phyloP scores from a whole-genome alignment of 2,329 filamentous ascomycete species.

The Ophiostoma ips region DNA sequence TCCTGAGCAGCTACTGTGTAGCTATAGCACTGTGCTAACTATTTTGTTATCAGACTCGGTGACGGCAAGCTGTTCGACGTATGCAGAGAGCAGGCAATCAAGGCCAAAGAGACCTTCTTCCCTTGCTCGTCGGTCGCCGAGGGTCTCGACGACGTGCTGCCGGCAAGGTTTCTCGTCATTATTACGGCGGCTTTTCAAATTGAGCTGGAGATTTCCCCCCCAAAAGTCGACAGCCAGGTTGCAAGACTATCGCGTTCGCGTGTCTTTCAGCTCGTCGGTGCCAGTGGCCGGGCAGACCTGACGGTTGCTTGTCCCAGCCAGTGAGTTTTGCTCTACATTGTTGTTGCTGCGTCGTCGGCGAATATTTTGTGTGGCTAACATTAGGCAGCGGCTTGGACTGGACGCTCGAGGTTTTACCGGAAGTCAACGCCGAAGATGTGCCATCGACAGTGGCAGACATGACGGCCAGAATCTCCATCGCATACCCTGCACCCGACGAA shows the following conservation, averaged over 20 bases:
- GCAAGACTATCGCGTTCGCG: slow-evolving; percentile 6
- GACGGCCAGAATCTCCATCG: slow-evolving; percentile 15
- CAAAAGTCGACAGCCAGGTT: background rate
- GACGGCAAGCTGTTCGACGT: slow-evolving; percentile 1
- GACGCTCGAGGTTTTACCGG: slow-evolving; percentile 21
- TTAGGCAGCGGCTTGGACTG: slow-evolving; percentile 23
- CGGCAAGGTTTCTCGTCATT: slow-evolving; percentile 10
- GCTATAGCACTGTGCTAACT: too few species aligned
- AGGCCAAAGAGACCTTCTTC: slow-evolving; percentile 3
- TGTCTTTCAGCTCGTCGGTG: slow-evolving; percentile 6
- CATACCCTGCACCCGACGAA: slow-evolving; percentile 7
- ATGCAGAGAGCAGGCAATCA: background rate
- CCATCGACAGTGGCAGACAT: slow-evolving; percentile 16
- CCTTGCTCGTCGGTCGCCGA: slow-evolving; percentile 5
- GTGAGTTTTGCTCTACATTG: slow-evolving; percentile 17
- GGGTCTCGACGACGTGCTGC: slow-evolving; percentile 7
- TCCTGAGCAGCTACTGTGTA: background rate
- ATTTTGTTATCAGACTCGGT: slow-evolving; percentile 10
- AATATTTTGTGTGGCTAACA: slow-evolving; percentile 9
- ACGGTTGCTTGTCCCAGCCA: slow-evolving; percentile 21
- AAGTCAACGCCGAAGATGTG: slow-evolving; percentile 10
- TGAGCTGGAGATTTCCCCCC: slow-evolving; percentile 12
- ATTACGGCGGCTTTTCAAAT: slow-evolving; percentile 12
- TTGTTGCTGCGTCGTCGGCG: too few species aligned
- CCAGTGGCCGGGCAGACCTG: slow-evolving; percentile 12